Evolutionary conservation across 345 rosid species (phyloP), one percentile per base, ranked within the genome.

Genomic region (Dovyalis caffra): DNA sequence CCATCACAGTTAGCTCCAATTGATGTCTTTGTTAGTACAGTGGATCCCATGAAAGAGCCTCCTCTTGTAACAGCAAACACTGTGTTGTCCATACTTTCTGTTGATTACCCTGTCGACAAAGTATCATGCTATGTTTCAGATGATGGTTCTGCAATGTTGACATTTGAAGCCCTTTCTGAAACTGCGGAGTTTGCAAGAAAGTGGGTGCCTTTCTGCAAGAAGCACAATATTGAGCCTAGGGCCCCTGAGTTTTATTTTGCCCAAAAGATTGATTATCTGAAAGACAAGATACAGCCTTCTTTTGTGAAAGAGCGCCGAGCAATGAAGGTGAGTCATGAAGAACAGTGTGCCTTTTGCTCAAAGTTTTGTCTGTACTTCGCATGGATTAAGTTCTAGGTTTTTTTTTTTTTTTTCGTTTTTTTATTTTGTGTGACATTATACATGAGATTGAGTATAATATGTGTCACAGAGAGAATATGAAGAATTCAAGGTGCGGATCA

Each of bases 161-260:
- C 98, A 33, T 96, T 96, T 83, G 99, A 96, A 88, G 84, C 95
- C 83, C 94, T 96, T 66, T 96, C 98, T 81, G 98, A 93, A 86
- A 96, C 99, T 33, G 97, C 99, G 3, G 99, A 96, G 83, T 96
- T 96, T 69, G 98, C 99, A 66, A 92, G 90, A 89, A 93, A 93
- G 81, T 96, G 99, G 99, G 99, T 95, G 66, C 98, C 99, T 23
- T 95, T 95, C 74, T 95, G 99, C 89, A 95, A 93, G 91, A 95
- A 95, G 87, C 97, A 93, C 82, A 86, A 74, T 78, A 93, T 95
- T 78, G 99, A 95, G 88, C 99, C 99, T 53, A 87, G 98, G 79
- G 98, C 99, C 72, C 99, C 98, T 66, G 99, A 95, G 75, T 95
- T 95, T 79, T 95, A 95, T 85, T 95, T 95, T 87, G 92, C 92